These are phyloP conservation scores for Fusarium ambrosium DNA, from an alignment of 2,329 filamentous ascomycete genomes.

Conservation along the genomic window DNA sequence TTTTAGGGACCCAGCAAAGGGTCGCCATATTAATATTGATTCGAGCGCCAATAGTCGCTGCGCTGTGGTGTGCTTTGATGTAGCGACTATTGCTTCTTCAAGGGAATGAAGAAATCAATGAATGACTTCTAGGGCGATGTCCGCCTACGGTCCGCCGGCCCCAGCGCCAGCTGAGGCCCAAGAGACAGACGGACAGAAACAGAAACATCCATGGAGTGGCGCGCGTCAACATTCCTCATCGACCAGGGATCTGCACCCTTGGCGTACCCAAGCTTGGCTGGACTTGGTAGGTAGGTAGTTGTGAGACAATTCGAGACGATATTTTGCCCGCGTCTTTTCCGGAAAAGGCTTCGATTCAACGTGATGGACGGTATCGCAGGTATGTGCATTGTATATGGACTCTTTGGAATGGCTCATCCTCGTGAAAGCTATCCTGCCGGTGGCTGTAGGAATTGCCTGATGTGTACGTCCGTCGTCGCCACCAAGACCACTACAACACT, in stretches of 20 bases:
- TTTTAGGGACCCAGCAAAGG: slow-evolving; percentile 10
- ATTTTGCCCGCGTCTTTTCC: slow-evolving; percentile 23
- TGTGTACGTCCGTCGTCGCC: slow-evolving; percentile 27
- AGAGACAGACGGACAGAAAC: slow-evolving; percentile 23
- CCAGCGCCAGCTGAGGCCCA: background rate
- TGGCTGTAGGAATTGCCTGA: slow-evolving; percentile 30
- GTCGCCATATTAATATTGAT: background rate
- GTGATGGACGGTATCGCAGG: slow-evolving; percentile 29
- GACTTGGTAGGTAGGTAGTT: slow-evolving; percentile 13
- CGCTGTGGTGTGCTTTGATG: background rate
- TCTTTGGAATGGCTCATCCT: slow-evolving; percentile 3
- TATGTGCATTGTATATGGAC: slow-evolving; percentile 20
- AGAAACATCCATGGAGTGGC: slow-evolving; percentile 31
- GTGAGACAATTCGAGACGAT: slow-evolving; percentile 31
- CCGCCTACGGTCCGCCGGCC: background rate
- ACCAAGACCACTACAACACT: slow-evolving; percentile 15
- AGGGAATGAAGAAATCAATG: slow-evolving; percentile 1
- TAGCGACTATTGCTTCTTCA: slow-evolving; percentile 14
- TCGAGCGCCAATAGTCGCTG: background rate
- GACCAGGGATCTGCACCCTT: slow-evolving; percentile 33
- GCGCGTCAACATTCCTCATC: slow-evolving; percentile 32
- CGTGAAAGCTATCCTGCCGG: slow-evolving; percentile 15
- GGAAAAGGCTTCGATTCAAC: slow-evolving; percentile 30
- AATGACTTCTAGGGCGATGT: slow-evolving; percentile 2
- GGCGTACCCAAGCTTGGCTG: slow-evolving; percentile 39